Evolutionary conservation across 2,329 filamentous ascomycete species (phyloP).

Genomic region (Fusarium bactridioides): DNA sequence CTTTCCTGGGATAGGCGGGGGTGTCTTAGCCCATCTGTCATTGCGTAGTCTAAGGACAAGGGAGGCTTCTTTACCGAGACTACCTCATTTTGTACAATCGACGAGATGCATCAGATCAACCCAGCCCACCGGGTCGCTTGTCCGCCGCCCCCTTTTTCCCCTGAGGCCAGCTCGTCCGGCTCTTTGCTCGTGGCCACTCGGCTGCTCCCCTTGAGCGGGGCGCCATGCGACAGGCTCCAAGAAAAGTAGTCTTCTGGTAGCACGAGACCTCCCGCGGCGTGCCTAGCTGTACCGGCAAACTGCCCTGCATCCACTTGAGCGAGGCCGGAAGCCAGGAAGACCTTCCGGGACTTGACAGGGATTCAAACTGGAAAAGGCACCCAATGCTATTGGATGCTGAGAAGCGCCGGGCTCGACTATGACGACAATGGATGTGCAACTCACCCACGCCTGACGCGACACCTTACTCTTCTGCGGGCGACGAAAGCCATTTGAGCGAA

Average conservation of each 20-base stretch:
- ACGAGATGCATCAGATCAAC: slow-evolving; percentile 44
- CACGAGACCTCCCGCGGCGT: slow-evolving; percentile 29
- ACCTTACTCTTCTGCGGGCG: slow-evolving; percentile 15
- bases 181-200: slow-evolving; percentile 35
- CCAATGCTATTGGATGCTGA: slow-evolving; percentile 29
- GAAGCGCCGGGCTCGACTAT: slow-evolving; percentile 33
- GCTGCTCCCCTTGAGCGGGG: slow-evolving; percentile 42
- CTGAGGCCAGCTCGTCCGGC: slow-evolving; percentile 33
- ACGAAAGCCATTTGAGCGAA: slow-evolving; percentile 16
- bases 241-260: slow-evolving; percentile 38
- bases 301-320: slow-evolving; percentile 26
- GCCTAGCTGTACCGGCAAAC: slow-evolving; percentile 34
- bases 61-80: slow-evolving; percentile 26
- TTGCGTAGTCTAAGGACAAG: slow-evolving; percentile 30
- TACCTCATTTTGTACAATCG: slow-evolving; percentile 35
- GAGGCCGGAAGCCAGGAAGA: slow-evolving; percentile 40
- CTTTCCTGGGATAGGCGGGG: background rate
- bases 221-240: slow-evolving; percentile 40
- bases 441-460: slow-evolving; percentile 38
- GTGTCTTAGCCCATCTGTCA: slow-evolving; percentile 27
- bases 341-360: slow-evolving; percentile 30
- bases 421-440: slow-evolving; percentile 39
- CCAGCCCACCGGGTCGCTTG: slow-evolving; percentile 43
- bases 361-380: slow-evolving; percentile 18
- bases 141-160: slow-evolving; percentile 42